Evolutionary conservation across 495 filamentous ascomycete species (phyloP).

Genomic region (Talaromyces ruber): DNA sequence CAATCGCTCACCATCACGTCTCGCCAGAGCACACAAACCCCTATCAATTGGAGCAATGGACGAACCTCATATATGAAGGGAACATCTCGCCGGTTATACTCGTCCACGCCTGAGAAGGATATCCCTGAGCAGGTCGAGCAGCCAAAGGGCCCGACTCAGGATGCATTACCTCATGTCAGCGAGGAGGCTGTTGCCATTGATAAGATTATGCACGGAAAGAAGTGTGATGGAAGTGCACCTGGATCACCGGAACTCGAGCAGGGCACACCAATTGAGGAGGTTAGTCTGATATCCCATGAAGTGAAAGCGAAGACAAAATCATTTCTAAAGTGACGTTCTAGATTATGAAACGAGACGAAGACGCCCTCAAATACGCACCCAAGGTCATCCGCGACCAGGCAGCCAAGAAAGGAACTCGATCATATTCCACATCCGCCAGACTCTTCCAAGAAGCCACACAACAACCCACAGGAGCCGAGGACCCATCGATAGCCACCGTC

Average conservation of each 20-base stretch:
- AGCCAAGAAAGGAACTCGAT: slow-evolving; percentile 36
- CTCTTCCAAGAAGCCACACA: slow-evolving; percentile 23
- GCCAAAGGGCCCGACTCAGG: slow-evolving; percentile 41
- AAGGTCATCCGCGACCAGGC: slow-evolving; percentile 55
- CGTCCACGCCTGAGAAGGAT: slow-evolving; percentile 35
- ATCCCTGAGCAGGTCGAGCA: slow-evolving; percentile 21
- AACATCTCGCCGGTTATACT: slow-evolving; percentile 27
- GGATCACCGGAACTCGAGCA: slow-evolving; percentile 56
- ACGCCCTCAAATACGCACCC: slow-evolving; percentile 55
- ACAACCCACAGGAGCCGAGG: slow-evolving; percentile 6
- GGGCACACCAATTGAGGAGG: slow-evolving; percentile 58
- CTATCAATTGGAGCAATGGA: slow-evolving; percentile 6
- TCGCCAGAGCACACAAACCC: slow-evolving; percentile 18
- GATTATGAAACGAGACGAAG: slow-evolving; percentile 58
- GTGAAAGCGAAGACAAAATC: not conserved
- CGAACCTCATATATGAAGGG: not conserved
- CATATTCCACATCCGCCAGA: slow-evolving; percentile 49
- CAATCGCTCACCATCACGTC: slow-evolving; percentile 15
- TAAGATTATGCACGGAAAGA: slow-evolving; percentile 40
- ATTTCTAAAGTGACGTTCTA: slow-evolving; percentile 15
- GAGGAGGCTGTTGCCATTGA: slow-evolving; percentile 55
- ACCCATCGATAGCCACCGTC: slow-evolving; percentile 26
- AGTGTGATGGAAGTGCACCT: slow-evolving; percentile 28
- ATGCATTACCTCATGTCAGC: slow-evolving; percentile 50
- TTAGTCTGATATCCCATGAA: slow-evolving; percentile 20